Percentiles rank a stretch among this genome's conserved stretches.
phyloP scores from a whole-genome alignment of 2,329 filamentous ascomycete species.

The Trichoderma simmonsii region DNA sequence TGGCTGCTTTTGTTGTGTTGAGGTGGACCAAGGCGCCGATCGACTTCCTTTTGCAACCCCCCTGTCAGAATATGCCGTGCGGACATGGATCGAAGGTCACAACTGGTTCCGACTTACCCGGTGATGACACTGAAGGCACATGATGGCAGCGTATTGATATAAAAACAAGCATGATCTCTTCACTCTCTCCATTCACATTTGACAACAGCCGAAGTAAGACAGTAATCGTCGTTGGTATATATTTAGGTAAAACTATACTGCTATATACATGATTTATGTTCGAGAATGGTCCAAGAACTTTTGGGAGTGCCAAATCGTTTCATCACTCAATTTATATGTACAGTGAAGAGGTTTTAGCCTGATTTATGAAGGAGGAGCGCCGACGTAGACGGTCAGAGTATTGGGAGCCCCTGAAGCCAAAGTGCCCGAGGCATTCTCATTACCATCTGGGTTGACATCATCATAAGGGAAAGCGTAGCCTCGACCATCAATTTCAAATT shows the following conservation, averaged over 20 bases:
- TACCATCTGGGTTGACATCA: conserved; percentile 59
- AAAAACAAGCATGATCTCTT: neutral
- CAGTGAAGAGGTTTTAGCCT: neutral
- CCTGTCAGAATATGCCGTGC: neutral
- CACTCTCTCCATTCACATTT: neutral
- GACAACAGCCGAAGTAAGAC: neutral
- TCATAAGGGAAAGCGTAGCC: conserved; percentile 69
- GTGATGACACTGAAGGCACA: neutral
- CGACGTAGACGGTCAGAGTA: conserved; percentile 31
- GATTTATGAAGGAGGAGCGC: conserved; percentile 12
- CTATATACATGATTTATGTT: neutral
- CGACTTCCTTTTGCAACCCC: neutral
- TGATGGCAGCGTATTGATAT: neutral
- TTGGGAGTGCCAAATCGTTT: neutral
- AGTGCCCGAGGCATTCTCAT: conserved; percentile 47
- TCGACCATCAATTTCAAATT: conserved; percentile 54
- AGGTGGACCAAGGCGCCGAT: neutral
- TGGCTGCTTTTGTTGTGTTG: neutral
- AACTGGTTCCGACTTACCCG: neutral
- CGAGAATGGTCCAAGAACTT: neutral
- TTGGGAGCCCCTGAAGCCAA: conserved; percentile 28
- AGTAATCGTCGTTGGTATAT: neutral
- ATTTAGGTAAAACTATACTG: neutral
- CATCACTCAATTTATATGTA: neutral
- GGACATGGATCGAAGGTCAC: neutral